Conservation (phyloP, 257 asterid species). For the Salvia miltiorrhiza region DNA sequence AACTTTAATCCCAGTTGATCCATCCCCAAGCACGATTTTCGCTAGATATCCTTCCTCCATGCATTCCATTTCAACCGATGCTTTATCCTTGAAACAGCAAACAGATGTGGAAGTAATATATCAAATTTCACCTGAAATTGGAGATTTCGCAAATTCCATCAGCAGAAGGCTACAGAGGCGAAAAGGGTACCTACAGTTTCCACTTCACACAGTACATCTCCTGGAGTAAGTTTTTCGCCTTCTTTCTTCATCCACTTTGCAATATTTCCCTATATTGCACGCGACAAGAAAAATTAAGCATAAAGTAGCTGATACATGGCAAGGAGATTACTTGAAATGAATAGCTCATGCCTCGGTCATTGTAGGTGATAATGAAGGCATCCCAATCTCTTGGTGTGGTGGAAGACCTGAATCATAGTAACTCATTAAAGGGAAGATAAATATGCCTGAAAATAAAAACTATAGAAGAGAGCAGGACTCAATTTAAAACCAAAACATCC, state of each 20-base stretch:
- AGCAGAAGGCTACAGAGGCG: slow-evolving; percentile 19
- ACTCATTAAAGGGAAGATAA: neutral
- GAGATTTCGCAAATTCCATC: neutral
- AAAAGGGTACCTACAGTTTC: slow-evolving; percentile 70
- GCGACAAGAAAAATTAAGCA: slow-evolving; percentile 13
- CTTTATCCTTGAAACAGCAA: slow-evolving; percentile 68
- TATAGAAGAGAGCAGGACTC: neutral
- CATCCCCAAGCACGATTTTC: slow-evolving; percentile 73
- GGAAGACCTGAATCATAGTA: slow-evolving; percentile 70
- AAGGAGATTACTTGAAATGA: neutral
- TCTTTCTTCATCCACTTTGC: slow-evolving; percentile 98
- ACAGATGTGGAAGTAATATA: neutral
- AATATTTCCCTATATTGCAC: slow-evolving; percentile 73
- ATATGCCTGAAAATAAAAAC: neutral
- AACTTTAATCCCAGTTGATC: slow-evolving; percentile 91
- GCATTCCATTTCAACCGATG: slow-evolving; percentile 99
- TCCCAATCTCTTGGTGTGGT: slow-evolving; percentile 92
- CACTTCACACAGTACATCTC: slow-evolving; percentile 99
- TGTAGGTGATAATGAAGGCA: slow-evolving; percentile 99
- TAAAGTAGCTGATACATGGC: slow-evolving; percentile 8
- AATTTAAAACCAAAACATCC: neutral
- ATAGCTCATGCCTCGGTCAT: slow-evolving; percentile 79
- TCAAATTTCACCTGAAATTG: slow-evolving; percentile 15
- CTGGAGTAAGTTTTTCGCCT: slow-evolving; percentile 87
- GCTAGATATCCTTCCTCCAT: slow-evolving; percentile 99